Conservation (phyloP, 2,329 filamentous ascomycete genomes). For the Penicillium paneum region DNA sequence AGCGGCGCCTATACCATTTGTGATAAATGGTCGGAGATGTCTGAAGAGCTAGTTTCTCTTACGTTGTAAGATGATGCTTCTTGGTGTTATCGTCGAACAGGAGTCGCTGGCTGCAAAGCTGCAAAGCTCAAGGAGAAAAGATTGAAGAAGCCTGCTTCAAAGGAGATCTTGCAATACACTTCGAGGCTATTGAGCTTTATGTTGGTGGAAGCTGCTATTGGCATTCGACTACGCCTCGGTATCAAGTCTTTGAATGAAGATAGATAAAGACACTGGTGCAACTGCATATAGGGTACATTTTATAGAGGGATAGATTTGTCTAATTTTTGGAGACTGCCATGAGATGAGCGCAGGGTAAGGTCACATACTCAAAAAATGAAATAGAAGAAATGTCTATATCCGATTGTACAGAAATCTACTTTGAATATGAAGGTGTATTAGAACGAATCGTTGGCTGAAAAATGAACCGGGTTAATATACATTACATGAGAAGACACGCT, state of each 20-base stretch:
- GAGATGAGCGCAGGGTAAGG: no score
- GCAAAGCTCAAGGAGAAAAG: constrained; percentile 1
- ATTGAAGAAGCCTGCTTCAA: not conserved
- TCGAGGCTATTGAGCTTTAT: constrained; percentile 6
- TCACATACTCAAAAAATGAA: no score
- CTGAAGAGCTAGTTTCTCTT: not conserved
- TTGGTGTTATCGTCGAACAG: constrained; percentile 10
- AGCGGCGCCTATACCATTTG: not conserved
- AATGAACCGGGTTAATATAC: not conserved
- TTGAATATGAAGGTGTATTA: not conserved
- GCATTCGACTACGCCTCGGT: constrained; percentile 2
- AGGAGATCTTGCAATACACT: constrained; percentile 1
- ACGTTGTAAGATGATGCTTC: not conserved
- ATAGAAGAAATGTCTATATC: not conserved
- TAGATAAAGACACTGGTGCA: not conserved
- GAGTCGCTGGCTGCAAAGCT: constrained; percentile 8
- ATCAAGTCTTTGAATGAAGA: not conserved
- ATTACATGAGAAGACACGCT: not conserved
- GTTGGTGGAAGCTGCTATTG: constrained; percentile 5
- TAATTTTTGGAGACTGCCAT: no score
- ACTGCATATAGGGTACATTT: not conserved
- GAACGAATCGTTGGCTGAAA: not conserved
- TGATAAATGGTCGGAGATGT: not conserved
- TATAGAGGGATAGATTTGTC: not conserved
- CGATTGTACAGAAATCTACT: no score